Evolutionary conservation across 306 rosid species (phyloP).

Genomic region (Cicer yamashitae): DNA sequence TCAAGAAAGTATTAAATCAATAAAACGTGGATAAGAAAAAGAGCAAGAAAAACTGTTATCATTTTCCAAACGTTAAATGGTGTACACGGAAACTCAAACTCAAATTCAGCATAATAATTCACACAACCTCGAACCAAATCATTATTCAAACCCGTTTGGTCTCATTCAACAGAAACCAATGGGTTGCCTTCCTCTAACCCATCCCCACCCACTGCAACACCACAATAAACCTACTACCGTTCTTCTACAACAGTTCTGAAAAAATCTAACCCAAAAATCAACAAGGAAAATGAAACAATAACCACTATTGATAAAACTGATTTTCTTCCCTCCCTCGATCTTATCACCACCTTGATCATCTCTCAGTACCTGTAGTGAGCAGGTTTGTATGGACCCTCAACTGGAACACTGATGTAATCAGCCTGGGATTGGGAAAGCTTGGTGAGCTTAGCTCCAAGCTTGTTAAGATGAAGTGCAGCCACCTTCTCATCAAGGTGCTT

Average conservation of each 20-base stretch:
- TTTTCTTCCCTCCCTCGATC: neutral
- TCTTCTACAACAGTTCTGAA: slow-evolving; percentile 34
- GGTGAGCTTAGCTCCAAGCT: slow-evolving; percentile 97
- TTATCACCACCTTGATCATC: neutral
- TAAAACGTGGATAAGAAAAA: too few relatives aligned
- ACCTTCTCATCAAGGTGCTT: slow-evolving; percentile 99
- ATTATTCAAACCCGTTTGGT: slow-evolving; percentile 61
- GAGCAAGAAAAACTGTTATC: neutral
- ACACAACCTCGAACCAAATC: slow-evolving; percentile 53
- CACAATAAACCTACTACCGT: slow-evolving; percentile 45
- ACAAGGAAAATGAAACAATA: slow-evolving; percentile 38
- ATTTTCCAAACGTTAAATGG: slow-evolving; percentile 1
- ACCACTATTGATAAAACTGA: slow-evolving; percentile 9
- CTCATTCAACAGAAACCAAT: slow-evolving; percentile 54
- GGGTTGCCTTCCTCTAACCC: slow-evolving; percentile 30
- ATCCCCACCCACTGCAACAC: slow-evolving; percentile 31
- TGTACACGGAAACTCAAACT: slow-evolving; percentile 38
- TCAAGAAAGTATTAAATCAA: too few relatives aligned
- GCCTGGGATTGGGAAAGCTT: slow-evolving; percentile 78
- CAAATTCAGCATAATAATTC: slow-evolving; percentile 15
- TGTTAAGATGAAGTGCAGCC: slow-evolving; percentile 92
- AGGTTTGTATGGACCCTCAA: slow-evolving; percentile 99
- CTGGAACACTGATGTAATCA: slow-evolving; percentile 87
- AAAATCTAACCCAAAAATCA: slow-evolving; percentile 9
- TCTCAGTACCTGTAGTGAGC: slow-evolving; percentile 84